A percentile compares a stretch with the other conserved stretches of the same genome.
Conservation (phyloP, 306 rosid genomes). For the Biancaea sappan region DNA sequence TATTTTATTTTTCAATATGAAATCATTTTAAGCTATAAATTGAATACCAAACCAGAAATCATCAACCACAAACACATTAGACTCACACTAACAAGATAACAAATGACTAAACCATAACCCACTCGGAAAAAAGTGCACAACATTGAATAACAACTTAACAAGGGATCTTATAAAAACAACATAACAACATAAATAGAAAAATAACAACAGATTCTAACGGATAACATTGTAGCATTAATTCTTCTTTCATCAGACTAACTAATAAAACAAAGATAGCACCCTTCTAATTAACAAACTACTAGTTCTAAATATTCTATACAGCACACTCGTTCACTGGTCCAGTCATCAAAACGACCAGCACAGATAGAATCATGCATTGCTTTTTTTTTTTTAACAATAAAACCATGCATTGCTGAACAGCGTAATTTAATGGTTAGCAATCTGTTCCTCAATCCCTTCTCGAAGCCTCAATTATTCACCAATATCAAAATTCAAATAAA, state of each 20-base stretch:
- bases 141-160: background rate
- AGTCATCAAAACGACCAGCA: background rate
- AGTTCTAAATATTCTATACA: background rate
- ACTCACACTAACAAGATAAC: background rate
- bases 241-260: slow-evolving; percentile 8
- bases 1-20: slow-evolving; percentile 6
- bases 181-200: background rate
- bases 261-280: slow-evolving; percentile 6
- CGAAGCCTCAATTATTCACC: background rate
- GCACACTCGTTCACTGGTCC: slow-evolving; percentile 3
- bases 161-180: background rate
- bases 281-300: background rate
- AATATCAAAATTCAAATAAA: background rate
- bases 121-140: background rate
- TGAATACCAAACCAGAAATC: slow-evolving; percentile 4
- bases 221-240: background rate
- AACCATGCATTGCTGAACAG: background rate
- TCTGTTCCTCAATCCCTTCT: background rate
- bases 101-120: background rate
- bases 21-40: background rate
- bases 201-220: slow-evolving; percentile 14
- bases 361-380: background rate
- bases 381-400: too few species aligned
- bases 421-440: background rate
- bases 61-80: background rate